phyloP scores from a whole-genome alignment of 768 basidiomycete species.

The Rhizopogon vinicolor region DNA sequence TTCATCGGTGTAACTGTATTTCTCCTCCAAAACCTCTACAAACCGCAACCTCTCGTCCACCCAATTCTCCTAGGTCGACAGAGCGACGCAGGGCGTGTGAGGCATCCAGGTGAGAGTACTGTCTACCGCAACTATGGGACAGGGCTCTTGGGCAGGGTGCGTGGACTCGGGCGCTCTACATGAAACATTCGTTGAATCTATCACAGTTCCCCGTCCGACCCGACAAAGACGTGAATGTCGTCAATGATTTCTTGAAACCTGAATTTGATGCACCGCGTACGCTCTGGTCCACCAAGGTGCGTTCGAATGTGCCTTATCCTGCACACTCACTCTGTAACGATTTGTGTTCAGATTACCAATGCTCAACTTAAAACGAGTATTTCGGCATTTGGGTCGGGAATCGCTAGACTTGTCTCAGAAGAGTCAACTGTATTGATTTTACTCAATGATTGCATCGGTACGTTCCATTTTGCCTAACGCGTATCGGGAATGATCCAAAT shows the following conservation, averaged over 20 bases:
- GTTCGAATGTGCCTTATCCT: slow-evolving; percentile 6
- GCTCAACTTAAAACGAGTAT: slow-evolving; percentile 62
- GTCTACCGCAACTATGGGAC: slow-evolving; percentile 90
- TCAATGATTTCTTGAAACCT: slow-evolving; percentile 62
- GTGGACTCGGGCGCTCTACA: slow-evolving; percentile 17
- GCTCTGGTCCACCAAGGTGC: slow-evolving; percentile 75
- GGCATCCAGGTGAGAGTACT: slow-evolving; percentile 79
- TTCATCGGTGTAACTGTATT: slow-evolving; percentile 75
- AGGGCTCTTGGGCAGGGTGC: slow-evolving; percentile 74
- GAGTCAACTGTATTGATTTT: slow-evolving; percentile 71
- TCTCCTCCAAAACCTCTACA: slow-evolving; percentile 73
- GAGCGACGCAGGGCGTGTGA: slow-evolving; percentile 81
- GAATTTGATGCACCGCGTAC: slow-evolving; percentile 66
- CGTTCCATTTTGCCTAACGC: slow-evolving; percentile 10
- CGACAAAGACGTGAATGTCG: slow-evolving; percentile 61
- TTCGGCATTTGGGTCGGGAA: slow-evolving; percentile 69
- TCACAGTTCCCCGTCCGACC: slow-evolving; percentile 70
- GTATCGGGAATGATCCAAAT: neutral
- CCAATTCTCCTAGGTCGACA: slow-evolving; percentile 92
- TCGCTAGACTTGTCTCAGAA: slow-evolving; percentile 50
- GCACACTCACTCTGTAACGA: neutral
- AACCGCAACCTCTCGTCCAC: slow-evolving; percentile 82
- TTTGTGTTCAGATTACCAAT: slow-evolving; percentile 61
- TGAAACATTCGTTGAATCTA: neutral
- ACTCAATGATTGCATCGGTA: slow-evolving; percentile 77